Conservation (phyloP, 176 grass and related monocot genomes). For the Panicum miliaceum region DNA sequence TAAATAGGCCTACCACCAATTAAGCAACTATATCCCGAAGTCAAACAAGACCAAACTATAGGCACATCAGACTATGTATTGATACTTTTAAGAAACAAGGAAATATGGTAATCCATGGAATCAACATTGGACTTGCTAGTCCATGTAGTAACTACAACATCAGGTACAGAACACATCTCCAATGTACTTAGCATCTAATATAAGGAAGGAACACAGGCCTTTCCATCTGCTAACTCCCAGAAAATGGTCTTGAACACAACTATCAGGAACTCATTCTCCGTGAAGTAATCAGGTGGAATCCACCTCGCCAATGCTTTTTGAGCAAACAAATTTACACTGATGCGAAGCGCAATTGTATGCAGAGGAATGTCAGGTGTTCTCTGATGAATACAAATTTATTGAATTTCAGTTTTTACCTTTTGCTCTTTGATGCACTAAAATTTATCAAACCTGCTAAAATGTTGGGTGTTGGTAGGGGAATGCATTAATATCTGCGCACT, state of each 20-base stretch:
- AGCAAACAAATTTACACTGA: neutral
- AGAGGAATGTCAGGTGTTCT: neutral
- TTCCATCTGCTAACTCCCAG: slow-evolving; percentile 8
- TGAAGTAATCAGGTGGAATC: neutral
- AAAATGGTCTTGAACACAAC: slow-evolving; percentile 14
- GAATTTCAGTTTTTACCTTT: neutral
- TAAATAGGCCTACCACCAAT: slow-evolving; percentile 15
- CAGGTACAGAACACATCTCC: neutral
- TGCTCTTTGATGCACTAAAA: neutral
- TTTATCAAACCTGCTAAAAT: neutral
- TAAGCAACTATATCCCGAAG: neutral
- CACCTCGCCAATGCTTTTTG: neutral
- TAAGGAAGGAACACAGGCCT: neutral
- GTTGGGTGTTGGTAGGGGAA: neutral
- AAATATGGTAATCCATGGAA: neutral
- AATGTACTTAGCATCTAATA: neutral
- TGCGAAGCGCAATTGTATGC: neutral
- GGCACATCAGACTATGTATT: neutral
- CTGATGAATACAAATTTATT: neutral
- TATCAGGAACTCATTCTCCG: neutral
- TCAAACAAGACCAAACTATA: slow-evolving; percentile 18
- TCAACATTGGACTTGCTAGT: slow-evolving; percentile 32
- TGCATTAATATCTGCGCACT: neutral
- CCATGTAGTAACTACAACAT: neutral
- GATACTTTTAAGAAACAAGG: neutral